These are phyloP conservation scores for Cydonia oblonga DNA, from an alignment of 331 rosid species.

Conservation along the genomic window DNA sequence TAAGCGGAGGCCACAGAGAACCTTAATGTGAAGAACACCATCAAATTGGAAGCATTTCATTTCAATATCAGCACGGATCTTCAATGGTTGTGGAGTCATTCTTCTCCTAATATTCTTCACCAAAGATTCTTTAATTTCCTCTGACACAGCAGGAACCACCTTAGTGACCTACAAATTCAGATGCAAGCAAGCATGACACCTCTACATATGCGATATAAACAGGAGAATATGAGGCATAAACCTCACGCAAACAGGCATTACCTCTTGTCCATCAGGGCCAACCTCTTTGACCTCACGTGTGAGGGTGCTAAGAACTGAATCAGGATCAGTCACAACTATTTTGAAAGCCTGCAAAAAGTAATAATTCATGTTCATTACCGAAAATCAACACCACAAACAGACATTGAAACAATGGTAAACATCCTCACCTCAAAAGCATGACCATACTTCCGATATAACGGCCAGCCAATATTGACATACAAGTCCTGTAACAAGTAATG, in stretches of 20 bases:
- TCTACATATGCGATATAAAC: neutral
- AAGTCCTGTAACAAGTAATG: constrained; percentile 46
- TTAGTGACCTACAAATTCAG: constrained; percentile 45
- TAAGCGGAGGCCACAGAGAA: neutral
- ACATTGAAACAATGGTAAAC: neutral
- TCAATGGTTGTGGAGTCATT: constrained; percentile 94
- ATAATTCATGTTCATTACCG: neutral
- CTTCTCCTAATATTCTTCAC: constrained; percentile 76
- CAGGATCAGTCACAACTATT: constrained; percentile 78
- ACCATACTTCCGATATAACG: constrained; percentile 80
- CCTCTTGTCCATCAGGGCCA: constrained; percentile 94
- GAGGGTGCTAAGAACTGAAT: constrained; percentile 64
- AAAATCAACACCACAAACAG: neutral
- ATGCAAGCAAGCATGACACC: neutral
- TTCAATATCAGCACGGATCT: constrained; percentile 94
- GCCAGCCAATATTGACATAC: constrained; percentile 87
- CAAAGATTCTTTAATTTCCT: constrained; percentile 72
- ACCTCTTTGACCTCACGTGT: constrained; percentile 73
- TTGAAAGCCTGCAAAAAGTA: constrained; percentile 69
- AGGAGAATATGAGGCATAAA: neutral
- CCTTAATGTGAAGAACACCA: constrained; percentile 96
- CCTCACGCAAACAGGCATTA: constrained; percentile 12
- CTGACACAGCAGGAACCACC: constrained; percentile 79
- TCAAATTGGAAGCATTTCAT: constrained; percentile 97
- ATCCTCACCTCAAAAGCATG: constrained; percentile 86